Evolutionary conservation across 2,329 filamentous ascomycete species (phyloP), one percentile per base, ranked within the genome.

Genomic region (Alternaria sp.): DNA sequence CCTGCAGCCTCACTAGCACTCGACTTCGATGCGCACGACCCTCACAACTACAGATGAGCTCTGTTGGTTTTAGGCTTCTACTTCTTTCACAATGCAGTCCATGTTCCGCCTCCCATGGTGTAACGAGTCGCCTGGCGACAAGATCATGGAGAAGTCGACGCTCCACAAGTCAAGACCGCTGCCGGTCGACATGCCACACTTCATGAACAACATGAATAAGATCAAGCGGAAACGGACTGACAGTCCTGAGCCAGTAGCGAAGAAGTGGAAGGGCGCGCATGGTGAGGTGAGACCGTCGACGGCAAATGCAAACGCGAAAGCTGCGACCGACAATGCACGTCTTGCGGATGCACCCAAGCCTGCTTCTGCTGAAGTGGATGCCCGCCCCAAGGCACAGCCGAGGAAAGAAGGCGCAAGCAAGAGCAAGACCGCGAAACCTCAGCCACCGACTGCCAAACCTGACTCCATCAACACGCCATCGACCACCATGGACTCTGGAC

Each of bases 171-270:
- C 81, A 78, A 81, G 79, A 72, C 77, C 76, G 54, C 74, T 81
- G 68, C 81, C 83, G 17, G 78, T 82, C 71, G 82, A 83, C 62
- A 82, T 85, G 59, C 79, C 83, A 43, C 59, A 68, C 54, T 75
- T 81, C 69, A 75, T 83, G 69, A 83, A 82, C 67, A 84, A 84
- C 69, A 75, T 83, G 69, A 83, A 82, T 67, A 84, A 84, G 70
- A 79, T 88, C 73, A 90, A 90, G 83, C 85, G 88, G 66, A 89
- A 89, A 77, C 82, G 84, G 59, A 83, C 83, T 30, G 82, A 83
- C 66, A 87, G 84, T 67, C 79, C 81, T 47, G 83, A 84, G 69
- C 76, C 76, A 15, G 72, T 77, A 52, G 74, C 79, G 64, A 79
- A 80, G 77, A 80, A 79, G 74, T 78, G 73, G 73, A 81, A 79